Evolutionary conservation across 2,329 filamentous ascomycete species (phyloP), one percentile per base, ranked within the genome.

Genomic region (Talaromyces sp.): DNA sequence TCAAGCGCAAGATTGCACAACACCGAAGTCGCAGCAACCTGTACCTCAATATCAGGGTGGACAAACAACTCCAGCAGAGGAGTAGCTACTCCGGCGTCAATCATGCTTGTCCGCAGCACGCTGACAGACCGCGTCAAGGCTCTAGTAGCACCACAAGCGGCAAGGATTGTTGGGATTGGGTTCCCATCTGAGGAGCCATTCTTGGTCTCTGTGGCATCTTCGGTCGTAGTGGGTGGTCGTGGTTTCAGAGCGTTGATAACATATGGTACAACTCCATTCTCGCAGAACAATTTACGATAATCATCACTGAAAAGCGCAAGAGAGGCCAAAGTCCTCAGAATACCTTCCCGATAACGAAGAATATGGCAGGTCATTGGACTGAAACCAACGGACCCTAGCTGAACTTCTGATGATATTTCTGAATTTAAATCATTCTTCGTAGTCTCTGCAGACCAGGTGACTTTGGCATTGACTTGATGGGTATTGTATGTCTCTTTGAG

Each of bases 1-100:
- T 96, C 91, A 54, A 92, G 82, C 5, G 96, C 85, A 56, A 99
- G 77, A 73, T 99, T 99, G 68, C 89, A 92, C 44, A 96, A 85
- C 6, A 89, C 88, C 40, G 90, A 88, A 0, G 92, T 96, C 5
- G 94, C 92, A 56, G 92, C 92, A 71, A 95, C 88, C 71, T 93
- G 89, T 4, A 98, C 88, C 58, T 94, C 87, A 34, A 91, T 78
- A 67, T 95, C 86, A 6, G 83, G 82, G 73, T 95, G 89, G 61
- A 83, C 86, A 65, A 98, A 81, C 53, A 97, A 85, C 33, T 82
- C 81, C 67, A 93, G 89, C 7, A 96, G 79, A 3, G 93, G 93
- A 66, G 87, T 83, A 1, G 90, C 89, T 57, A 96, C 88, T 5
- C 88, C 89, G 63, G 91, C 87, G 75, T 99, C 95, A 62, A 96